A percentile compares a stretch with the other conserved stretches of the same genome.
Evolutionary conservation across 805 yeast genomes (phyloP).

Genomic region (Lipomyces kockii): DNA sequence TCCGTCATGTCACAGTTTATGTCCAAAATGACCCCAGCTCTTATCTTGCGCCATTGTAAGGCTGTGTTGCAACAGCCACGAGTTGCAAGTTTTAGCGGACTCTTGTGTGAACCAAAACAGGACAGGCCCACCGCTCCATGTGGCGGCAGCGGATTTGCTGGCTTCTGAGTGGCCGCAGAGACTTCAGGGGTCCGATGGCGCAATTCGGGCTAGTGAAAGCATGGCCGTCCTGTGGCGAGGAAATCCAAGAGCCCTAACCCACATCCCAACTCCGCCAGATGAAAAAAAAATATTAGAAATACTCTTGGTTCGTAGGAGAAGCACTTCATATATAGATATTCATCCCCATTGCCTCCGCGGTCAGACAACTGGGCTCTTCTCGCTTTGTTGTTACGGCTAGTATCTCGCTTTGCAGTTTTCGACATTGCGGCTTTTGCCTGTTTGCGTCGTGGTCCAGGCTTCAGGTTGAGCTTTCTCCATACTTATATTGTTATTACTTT

Average conservation of each 20-base stretch:
- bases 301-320: neutral
- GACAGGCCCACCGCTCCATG: neutral
- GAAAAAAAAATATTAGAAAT: neutral
- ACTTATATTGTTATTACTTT: neutral
- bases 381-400: neutral
- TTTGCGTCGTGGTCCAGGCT: neutral
- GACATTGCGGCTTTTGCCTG: neutral
- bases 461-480: neutral
- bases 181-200: conserved; percentile 5
- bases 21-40: neutral
- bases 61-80: neutral
- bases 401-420: neutral
- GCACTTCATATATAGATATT: neutral
- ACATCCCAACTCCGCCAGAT: neutral
- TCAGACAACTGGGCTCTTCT: conserved; percentile 3
- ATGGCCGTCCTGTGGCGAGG: neutral
- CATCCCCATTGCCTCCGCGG: conserved; percentile 2
- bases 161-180: neutral
- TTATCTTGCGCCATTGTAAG: neutral
- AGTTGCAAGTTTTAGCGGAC: neutral
- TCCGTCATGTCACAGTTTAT: neutral
- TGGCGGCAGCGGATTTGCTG: neutral
- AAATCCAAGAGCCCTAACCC: neutral
- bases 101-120: neutral
- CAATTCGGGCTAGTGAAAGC: conserved; percentile 6